These are phyloP conservation scores for Saprolegnia parasitica DNA, from an alignment of 352 stramenopile genomes.

Conservation along the genomic window DNA sequence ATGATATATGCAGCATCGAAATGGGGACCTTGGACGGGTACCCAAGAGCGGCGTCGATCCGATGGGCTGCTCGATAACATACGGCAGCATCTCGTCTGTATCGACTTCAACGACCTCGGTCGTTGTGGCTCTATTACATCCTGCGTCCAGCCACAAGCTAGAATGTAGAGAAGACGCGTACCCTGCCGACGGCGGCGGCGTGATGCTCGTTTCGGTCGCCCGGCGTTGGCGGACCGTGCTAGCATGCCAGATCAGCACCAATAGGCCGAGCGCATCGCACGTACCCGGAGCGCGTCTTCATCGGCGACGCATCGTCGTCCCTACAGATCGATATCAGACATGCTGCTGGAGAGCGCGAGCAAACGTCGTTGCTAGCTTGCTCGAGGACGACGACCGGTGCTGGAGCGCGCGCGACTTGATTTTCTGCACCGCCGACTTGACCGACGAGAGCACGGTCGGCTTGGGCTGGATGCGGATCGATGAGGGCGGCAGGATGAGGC, in stretches of 20 bases:
- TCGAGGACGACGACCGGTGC: constrained; percentile 53
- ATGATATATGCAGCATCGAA: constrained; percentile 29
- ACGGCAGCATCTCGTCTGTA: constrained; percentile 38
- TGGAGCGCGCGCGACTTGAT: constrained; percentile 39
- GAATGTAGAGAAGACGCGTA: neutral
- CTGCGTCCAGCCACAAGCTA: neutral
- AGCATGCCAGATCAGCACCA: neutral
- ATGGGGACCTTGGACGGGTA: neutral
- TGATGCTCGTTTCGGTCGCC: neutral
- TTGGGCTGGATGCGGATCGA: constrained; percentile 46
- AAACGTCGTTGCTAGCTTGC: constrained; percentile 14
- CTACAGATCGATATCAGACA: neutral
- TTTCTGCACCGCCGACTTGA: constrained; percentile 61
- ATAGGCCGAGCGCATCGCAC: neutral
- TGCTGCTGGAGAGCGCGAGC: neutral
- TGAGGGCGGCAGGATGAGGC: constrained; percentile 59
- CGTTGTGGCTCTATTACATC: neutral
- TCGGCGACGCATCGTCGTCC: constrained; percentile 3
- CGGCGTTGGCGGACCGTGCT: neutral
- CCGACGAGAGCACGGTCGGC: constrained; percentile 60
- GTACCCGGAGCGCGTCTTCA: neutral
- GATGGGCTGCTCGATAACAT: constrained; percentile 48
- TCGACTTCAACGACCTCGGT: constrained; percentile 16
- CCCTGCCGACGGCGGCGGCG: neutral
- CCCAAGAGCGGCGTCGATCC: constrained; percentile 50